Evolutionary conservation across 2,329 filamentous ascomycete species (phyloP).

Genomic region (Dothistroma pini): DNA sequence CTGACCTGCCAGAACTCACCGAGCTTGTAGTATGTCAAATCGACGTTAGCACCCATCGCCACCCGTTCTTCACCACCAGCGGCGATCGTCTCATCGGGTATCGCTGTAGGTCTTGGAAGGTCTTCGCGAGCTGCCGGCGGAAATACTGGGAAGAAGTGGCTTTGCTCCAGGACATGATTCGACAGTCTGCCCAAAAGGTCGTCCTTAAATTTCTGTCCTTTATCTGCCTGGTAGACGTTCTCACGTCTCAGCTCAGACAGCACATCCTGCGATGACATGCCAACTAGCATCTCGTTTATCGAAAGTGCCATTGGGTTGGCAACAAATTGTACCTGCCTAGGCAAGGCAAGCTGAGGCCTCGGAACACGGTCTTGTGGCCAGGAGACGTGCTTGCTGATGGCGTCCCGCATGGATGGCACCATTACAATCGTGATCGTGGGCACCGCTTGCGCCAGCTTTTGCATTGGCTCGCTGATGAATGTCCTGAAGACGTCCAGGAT

Average conservation of each 20-base stretch:
- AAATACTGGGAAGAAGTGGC: constrained; percentile 87
- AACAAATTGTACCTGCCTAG: constrained; percentile 70
- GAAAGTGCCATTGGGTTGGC: constrained; percentile 88
- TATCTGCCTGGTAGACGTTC: constrained; percentile 69
- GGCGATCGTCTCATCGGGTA: constrained; percentile 43
- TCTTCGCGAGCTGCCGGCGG: constrained; percentile 69
- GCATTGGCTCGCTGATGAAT: constrained; percentile 70
- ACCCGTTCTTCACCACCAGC: constrained; percentile 44
- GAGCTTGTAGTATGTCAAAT: constrained; percentile 79
- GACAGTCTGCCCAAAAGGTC: constrained; percentile 69
- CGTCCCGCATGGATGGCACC: constrained; percentile 77
- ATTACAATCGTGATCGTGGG: constrained; percentile 80
- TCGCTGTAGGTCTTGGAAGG: constrained; percentile 53
- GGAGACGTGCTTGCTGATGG: constrained; percentile 75
- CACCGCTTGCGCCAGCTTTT: constrained; percentile 64
- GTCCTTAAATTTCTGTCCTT: constrained; percentile 65
- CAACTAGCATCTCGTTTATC: constrained; percentile 81
- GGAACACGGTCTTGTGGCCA: constrained; percentile 76
- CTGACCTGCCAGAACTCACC: constrained; percentile 85
- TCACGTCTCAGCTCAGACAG: constrained; percentile 64
- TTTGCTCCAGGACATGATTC: constrained; percentile 78
- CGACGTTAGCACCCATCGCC: constrained; percentile 72
- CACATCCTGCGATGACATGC: constrained; percentile 77
- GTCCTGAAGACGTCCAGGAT: constrained; percentile 79
- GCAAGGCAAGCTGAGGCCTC: constrained; percentile 70